Evolutionary conservation across 2,329 filamentous ascomycete genomes (phyloP), one percentile per base, ranked within the genome.

Genomic region (Harringtonia aguacate): DNA sequence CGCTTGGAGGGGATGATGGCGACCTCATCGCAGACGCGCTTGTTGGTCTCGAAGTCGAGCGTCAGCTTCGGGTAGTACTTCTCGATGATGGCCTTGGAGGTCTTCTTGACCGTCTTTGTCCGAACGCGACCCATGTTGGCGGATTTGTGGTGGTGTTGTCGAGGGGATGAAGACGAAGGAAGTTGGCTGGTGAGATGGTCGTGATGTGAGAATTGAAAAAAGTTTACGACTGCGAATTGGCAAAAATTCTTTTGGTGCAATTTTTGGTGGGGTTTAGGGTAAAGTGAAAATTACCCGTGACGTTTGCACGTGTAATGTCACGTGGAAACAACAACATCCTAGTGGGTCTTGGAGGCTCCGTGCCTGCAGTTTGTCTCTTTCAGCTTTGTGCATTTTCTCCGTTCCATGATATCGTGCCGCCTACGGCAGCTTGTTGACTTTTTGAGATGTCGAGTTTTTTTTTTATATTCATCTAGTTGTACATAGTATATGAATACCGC

Each of bases 41-140:
- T 89, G 67, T 92, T 92, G 75, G 57, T 95, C 51, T 98, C 92
- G 77, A 98, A 98, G 78, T 98, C 92, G 65, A 97, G 86, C 55
- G 89, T 95, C 69, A 98, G 79, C 74, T 87, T 88, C 66, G 92
- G 92, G 76, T 94, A 94, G 79, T 92, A 94, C 58, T 85, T 81
- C 84, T 95, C 89, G 73, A 98, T 97, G 77, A 97, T 90, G 80
- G 95, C 88, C 86, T 98, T 98, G 76, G 92, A 89, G 78, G 74
- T 78, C 73, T 78, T 79, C 75, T 79, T 79, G 58, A 79, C 75
- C 52, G 77, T 81, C 73, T 81, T 81, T 56, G 77, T 81, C 56
- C 77, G 75, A 66, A 81, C 77, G 68, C 76, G 75, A 78, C 77
- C 77, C 77, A 80, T 81, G 63, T 76, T 79, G 71, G 60, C 72